A percentile compares a stretch with the other conserved stretches of the same genome.
These are phyloP conservation scores for Globisporangium parvum DNA, from an alignment of 352 stramenopile genomes.

Conservation along the genomic window DNA sequence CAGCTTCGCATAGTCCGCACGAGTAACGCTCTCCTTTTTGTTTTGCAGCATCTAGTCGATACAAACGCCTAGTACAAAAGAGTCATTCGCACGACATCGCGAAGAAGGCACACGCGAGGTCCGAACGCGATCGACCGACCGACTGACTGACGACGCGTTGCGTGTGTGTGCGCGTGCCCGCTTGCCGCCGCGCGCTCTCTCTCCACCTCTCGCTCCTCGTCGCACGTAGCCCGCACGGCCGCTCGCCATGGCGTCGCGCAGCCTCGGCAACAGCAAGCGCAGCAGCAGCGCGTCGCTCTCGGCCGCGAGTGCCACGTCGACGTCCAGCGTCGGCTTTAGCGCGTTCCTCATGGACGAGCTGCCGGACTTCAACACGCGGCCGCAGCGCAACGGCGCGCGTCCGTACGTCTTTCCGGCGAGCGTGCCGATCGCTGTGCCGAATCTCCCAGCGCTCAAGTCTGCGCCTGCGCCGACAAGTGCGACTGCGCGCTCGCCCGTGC, in stretches of 20 bases:
- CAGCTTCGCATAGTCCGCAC: too few relatives aligned
- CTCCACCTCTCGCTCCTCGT: too few relatives aligned
- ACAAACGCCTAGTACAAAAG: too few relatives aligned
- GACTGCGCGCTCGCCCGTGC: too few relatives aligned
- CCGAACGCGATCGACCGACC: background rate
- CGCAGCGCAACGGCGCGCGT: constrained; percentile 14
- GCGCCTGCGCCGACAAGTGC: background rate
- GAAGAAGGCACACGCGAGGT: too few relatives aligned
- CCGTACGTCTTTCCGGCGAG: constrained; percentile 15
- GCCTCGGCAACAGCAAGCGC: constrained; percentile 9
- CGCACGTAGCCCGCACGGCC: too few relatives aligned
- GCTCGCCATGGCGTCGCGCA: constrained; percentile 7
- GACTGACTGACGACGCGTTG: too few relatives aligned
- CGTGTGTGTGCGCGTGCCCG: too few relatives aligned
- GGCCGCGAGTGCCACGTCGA: background rate
- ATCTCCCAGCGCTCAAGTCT: background rate
- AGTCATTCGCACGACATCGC: too few relatives aligned
- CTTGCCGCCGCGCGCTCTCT: too few relatives aligned
- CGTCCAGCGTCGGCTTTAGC: constrained; percentile 35
- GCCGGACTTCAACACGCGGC: constrained; percentile 19
- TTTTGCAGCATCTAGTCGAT: too few relatives aligned
- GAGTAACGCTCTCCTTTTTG: too few relatives aligned
- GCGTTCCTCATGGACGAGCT: constrained; percentile 56
- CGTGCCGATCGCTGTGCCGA: constrained; percentile 3
- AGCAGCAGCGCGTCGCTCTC: background rate